phyloP scores from a whole-genome alignment of 75 land plant genomes.

The Selaginella tamariscina region DNA sequence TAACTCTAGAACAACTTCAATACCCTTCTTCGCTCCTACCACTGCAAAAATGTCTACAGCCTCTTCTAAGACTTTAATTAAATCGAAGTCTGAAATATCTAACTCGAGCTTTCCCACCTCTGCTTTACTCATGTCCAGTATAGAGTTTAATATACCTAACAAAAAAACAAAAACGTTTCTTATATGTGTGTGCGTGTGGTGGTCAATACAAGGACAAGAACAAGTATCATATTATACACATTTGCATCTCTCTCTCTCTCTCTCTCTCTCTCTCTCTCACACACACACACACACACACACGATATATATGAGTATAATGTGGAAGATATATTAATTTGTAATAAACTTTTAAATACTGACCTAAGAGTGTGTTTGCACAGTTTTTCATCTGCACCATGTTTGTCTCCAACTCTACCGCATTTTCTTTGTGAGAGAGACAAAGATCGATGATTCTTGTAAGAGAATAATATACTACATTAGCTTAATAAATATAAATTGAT shows the following conservation, averaged over 20 bases:
- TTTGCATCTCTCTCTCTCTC: no score
- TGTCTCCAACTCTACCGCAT: slow-evolving; percentile 37
- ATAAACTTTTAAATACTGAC: no score
- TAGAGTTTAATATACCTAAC: slow-evolving; percentile 60
- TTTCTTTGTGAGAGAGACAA: slow-evolving; percentile 24
- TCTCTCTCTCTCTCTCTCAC: no score
- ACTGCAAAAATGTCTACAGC: slow-evolving; percentile 57
- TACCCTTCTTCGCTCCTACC: slow-evolving; percentile 49
- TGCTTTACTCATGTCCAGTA: slow-evolving; percentile 71
- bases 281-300: no score
- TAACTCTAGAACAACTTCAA: slow-evolving; percentile 62
- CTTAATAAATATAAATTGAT: no score
- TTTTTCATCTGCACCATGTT: slow-evolving; percentile 50
- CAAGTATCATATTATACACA: no score
- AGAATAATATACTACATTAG: no score
- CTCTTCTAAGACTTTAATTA: slow-evolving; percentile 53
- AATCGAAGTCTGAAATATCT: slow-evolving; percentile 51
- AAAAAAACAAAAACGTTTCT: slow-evolving; percentile 11
- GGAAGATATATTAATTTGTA: no score
- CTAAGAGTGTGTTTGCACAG: slow-evolving; percentile 53
- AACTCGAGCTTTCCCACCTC: slow-evolving; percentile 71
- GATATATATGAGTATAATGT: no score
- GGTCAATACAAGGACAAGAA: no score
- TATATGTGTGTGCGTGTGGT: no score
- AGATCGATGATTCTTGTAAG: no score